A percentile compares a stretch with the other conserved stretches of the same genome.
Evolutionary conservation across 2,329 filamentous ascomycete species (phyloP).

Genomic region (Ascochyta rabiei): DNA sequence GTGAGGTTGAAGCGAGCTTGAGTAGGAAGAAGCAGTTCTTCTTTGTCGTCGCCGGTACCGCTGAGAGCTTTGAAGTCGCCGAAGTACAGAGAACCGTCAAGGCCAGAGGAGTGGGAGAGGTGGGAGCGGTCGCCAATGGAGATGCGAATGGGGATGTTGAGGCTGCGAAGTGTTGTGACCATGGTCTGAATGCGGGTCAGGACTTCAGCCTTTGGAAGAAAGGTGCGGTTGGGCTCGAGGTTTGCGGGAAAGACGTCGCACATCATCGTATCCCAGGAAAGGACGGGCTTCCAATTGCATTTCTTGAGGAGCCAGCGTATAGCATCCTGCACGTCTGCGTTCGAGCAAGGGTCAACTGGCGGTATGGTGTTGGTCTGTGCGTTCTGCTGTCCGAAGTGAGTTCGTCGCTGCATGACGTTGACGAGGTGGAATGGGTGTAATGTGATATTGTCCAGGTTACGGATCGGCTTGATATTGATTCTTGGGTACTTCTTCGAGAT

Average conservation of each 20-base stretch:
- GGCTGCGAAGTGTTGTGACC: conserved; percentile 34
- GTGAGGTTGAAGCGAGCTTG: conserved; percentile 43
- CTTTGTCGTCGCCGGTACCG: conserved; percentile 31
- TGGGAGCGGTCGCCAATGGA: conserved; percentile 42
- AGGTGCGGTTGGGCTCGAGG: conserved; percentile 34
- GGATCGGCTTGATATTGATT: conserved; percentile 42
- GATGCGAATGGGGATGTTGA: conserved; percentile 43
- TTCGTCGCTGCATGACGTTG: conserved; percentile 40
- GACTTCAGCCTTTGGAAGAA: conserved; percentile 41
- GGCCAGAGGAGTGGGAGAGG: conserved; percentile 31
- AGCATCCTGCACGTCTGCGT: conserved; percentile 40
- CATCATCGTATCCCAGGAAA: conserved; percentile 46
- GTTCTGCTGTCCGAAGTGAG: conserved; percentile 28
- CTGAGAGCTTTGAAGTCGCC: conserved; percentile 43
- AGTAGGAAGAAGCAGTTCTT: conserved; percentile 38
- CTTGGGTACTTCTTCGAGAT: conserved; percentile 40
- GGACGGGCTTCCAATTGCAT: conserved; percentile 43
- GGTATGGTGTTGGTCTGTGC: conserved; percentile 19
- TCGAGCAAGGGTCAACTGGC: conserved; percentile 35
- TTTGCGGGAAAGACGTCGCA: conserved; percentile 47
- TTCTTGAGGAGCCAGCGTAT: conserved; percentile 41
- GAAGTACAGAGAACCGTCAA: conserved; percentile 45
- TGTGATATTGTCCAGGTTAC: conserved; percentile 34
- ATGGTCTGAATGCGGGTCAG: conserved; percentile 39
- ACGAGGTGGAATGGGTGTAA: conserved; percentile 45